phyloP scores from a whole-genome alignment of 1,284 basidiomycete genomes.

The Caloboletus firmus region DNA sequence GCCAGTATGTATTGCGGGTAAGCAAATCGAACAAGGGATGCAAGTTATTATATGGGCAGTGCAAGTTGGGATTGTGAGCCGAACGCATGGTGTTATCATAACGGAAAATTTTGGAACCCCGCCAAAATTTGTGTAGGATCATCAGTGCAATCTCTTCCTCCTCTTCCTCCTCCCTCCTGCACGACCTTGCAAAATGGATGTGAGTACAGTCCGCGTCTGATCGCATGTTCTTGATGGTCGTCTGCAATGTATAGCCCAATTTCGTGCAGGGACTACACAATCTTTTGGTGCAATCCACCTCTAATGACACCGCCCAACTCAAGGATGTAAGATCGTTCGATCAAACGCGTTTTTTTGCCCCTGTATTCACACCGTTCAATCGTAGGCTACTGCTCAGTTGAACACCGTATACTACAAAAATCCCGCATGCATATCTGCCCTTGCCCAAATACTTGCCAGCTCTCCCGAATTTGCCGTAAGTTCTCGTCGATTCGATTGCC shows the following conservation, averaged over 20 bases:
- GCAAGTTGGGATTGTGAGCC: too few relatives aligned
- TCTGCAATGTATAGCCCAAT: slow-evolving; percentile 46
- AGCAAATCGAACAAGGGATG: neutral
- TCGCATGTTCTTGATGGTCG: neutral
- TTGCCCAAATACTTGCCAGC: slow-evolving; percentile 86
- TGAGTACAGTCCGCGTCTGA: slow-evolving; percentile 15
- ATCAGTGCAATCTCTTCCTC: slow-evolving; percentile 27
- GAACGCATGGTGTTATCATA: neutral
- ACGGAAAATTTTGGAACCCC: slow-evolving; percentile 38
- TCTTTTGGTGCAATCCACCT: slow-evolving; percentile 81
- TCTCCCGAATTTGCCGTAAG: slow-evolving; percentile 74
- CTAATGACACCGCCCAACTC: slow-evolving; percentile 83
- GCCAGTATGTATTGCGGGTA: neutral
- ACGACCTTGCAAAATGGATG: slow-evolving; percentile 30
- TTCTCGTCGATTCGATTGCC: slow-evolving; percentile 23
- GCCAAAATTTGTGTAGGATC: slow-evolving; percentile 34
- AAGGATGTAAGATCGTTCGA: slow-evolving; percentile 69
- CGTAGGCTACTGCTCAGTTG: slow-evolving; percentile 86
- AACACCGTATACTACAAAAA: slow-evolving; percentile 93
- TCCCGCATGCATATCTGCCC: slow-evolving; percentile 86
- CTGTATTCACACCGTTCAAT: slow-evolving; percentile 6
- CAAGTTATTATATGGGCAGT: too few relatives aligned
- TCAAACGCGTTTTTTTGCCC: slow-evolving; percentile 24
- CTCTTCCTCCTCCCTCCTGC: slow-evolving; percentile 15
- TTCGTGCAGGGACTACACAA: slow-evolving; percentile 80